These are phyloP conservation scores for Chrysosporium queenslandicum DNA, from an alignment of 2,329 filamentous ascomycete species.

Conservation along the genomic window DNA sequence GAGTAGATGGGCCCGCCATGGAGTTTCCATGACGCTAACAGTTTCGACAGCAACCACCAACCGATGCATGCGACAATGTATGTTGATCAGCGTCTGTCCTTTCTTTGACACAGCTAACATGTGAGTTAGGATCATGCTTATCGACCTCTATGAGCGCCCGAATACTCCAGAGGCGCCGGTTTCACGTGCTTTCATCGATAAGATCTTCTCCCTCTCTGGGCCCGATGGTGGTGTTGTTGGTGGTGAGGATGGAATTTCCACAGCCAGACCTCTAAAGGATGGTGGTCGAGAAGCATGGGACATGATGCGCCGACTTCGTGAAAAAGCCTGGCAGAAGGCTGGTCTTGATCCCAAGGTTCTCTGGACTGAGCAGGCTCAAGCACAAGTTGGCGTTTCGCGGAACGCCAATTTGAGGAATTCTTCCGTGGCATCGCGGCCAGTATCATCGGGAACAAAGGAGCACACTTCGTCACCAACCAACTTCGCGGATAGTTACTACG, in stretches of 20 bases:
- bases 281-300: constrained; percentile 42
- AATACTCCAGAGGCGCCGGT: constrained; percentile 37
- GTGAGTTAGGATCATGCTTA: constrained; percentile 37
- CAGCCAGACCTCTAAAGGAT: constrained; percentile 37
- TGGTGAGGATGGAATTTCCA: constrained; percentile 37
- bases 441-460: constrained; percentile 9
- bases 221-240: constrained; percentile 39
- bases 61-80: constrained; percentile 39
- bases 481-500: constrained; percentile 17
- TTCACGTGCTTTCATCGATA: constrained; percentile 39
- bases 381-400: constrained; percentile 20
- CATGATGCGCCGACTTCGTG: constrained; percentile 39
- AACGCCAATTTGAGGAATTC: background rate
- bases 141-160: constrained; percentile 41
- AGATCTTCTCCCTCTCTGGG: constrained; percentile 38
- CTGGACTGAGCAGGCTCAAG: constrained; percentile 40
- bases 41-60: constrained; percentile 29
- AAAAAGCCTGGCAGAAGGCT: constrained; percentile 41
- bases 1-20: constrained; percentile 9
- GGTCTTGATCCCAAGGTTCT: constrained; percentile 38
- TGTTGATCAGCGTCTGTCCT: constrained; percentile 4
- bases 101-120: background rate
- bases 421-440: background rate
- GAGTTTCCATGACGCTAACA: constrained; percentile 15
- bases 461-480: constrained; percentile 10